Evolutionary conservation across 2,329 filamentous ascomycete genomes (phyloP).

Genomic region (Claviceps spartinae): DNA sequence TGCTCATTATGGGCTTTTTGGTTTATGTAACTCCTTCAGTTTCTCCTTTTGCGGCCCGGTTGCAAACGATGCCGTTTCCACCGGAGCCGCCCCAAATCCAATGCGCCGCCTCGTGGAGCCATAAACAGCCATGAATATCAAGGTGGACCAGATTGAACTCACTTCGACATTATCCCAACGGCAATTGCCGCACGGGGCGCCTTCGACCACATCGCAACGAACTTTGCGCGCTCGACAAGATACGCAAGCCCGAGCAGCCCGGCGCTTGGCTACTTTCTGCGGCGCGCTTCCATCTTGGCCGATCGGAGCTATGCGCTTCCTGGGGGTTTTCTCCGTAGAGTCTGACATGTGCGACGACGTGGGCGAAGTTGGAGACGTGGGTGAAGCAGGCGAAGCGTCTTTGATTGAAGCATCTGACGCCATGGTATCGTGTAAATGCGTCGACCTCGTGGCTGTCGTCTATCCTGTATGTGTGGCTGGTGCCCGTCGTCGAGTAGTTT

Average conservation of each 20-base stretch:
- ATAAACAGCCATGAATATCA: no score
- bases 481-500: no score
- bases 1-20: no score
- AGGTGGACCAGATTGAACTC: constrained; percentile 7
- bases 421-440: constrained; percentile 5
- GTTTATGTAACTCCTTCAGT: no score
- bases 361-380: constrained; percentile 15
- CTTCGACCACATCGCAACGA: constrained; percentile 84
- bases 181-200: constrained; percentile 78
- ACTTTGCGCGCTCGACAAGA: constrained; percentile 84
- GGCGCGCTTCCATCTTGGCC: constrained; percentile 17
- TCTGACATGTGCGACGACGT: constrained; percentile 15
- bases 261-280: constrained; percentile 53
- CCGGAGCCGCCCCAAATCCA: no score
- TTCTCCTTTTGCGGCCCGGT: no score
- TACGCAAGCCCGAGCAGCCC: constrained; percentile 83
- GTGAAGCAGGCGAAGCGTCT: constrained; percentile 12
- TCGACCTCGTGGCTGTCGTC: no score
- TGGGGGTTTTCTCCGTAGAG: constrained; percentile 13
- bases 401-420: constrained; percentile 12
- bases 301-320: constrained; percentile 21
- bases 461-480: no score
- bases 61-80: no score
- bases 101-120: no score
- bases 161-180: constrained; percentile 61